Percentiles rank a stretch among this genome's conserved stretches.
phyloP scores from a whole-genome alignment of 2,329 filamentous ascomycete species.

The Aspergillus pseudoviridinutans region DNA sequence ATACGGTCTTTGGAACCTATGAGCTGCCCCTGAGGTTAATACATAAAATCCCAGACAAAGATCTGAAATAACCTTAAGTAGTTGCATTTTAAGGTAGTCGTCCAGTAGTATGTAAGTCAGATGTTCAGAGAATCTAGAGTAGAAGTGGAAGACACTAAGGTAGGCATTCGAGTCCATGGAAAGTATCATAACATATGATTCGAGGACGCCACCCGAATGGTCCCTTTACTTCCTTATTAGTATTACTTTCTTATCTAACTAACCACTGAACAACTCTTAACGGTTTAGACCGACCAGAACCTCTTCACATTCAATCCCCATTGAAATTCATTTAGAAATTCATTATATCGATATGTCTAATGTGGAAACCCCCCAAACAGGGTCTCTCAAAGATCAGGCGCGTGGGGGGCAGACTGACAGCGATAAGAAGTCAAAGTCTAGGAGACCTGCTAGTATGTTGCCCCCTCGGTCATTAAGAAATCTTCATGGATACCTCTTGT shows the following conservation, averaged over 20 bases:
- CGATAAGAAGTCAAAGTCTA: conserved; percentile 83
- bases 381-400: conserved; percentile 44
- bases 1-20: neutral
- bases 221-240: neutral
- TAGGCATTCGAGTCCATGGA: neutral
- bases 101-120: neutral
- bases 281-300: neutral
- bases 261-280: neutral
- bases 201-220: neutral
- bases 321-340: neutral
- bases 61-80: neutral
- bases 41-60: neutral
- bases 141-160: neutral
- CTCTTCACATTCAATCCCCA: neutral
- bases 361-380: conserved; percentile 36
- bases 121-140: neutral
- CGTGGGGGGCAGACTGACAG: conserved; percentile 33
- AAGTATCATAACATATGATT: neutral
- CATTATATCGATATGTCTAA: conserved; percentile 36
- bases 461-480: neutral
- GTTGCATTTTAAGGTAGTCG: neutral
- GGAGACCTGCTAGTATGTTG: conserved; percentile 76
- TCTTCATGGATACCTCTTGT: conserved; percentile 7
- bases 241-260: neutral
- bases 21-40: too few relatives aligned